Conservation (phyloP, 805 yeast genomes). For the Zygosaccharomyces bailii region DNA sequence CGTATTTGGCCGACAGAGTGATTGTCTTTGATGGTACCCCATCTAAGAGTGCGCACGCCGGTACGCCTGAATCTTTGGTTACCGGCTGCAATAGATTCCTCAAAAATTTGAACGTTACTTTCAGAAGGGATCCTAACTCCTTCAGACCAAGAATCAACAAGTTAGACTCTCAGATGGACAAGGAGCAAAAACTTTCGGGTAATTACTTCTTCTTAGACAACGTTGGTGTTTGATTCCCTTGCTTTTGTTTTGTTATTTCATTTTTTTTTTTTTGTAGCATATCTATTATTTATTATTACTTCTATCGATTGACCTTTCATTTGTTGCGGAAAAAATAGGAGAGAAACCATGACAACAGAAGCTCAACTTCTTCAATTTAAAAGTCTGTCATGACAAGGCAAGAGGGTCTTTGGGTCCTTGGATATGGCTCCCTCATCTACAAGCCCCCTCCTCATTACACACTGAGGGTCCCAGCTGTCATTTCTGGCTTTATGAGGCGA, state of each 20-base stretch:
- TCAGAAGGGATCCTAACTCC: conserved; percentile 98
- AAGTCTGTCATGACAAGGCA: conserved; percentile 10
- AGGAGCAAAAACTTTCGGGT: conserved; percentile 89
- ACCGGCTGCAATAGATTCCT: conserved; percentile 97
- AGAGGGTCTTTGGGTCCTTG: conserved; percentile 67
- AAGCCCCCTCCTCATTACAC: conserved; percentile 80
- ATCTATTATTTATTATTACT: conserved; percentile 1
- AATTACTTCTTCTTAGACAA: conserved; percentile 94
- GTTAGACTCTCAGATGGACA: conserved; percentile 97
- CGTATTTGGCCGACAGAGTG: conserved; percentile 97
- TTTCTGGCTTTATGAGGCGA: conserved; percentile 72
- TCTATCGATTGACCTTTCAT: neutral
- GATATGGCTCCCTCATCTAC: conserved; percentile 85
- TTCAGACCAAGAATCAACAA: conserved; percentile 99
- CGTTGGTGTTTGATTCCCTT: conserved; percentile 39
- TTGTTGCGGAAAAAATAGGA: neutral
- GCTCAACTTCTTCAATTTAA: no score
- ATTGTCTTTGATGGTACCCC: conserved; percentile 97
- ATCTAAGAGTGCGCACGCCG: conserved; percentile 79
- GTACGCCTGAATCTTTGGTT: conserved; percentile 84
- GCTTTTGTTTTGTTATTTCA: neutral
- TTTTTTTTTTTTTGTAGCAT: conserved; percentile 6
- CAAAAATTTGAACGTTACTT: conserved; percentile 95
- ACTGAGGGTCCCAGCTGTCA: conserved; percentile 63
- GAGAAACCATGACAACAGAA: neutral